Evolutionary conservation across 176 grass and related monocot genomes (phyloP).

Genomic region (Cenchrus americanus): DNA sequence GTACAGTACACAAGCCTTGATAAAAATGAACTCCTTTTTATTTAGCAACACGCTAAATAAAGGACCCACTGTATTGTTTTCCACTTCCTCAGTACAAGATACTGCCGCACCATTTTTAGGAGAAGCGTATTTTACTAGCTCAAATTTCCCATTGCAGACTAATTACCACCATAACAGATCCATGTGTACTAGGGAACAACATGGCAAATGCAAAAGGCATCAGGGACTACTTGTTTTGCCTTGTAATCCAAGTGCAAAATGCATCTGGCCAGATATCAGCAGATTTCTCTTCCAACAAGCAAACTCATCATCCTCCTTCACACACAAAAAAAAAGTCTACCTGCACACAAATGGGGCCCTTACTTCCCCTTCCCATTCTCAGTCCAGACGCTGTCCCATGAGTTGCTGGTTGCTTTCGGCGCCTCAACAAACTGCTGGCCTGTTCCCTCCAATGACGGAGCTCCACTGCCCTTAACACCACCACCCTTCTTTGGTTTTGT

Average conservation of each 20-base stretch:
- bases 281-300: conserved; percentile 26
- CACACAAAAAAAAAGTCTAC: neutral
- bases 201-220: conserved; percentile 13
- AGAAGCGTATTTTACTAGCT: neutral
- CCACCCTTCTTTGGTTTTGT: conserved; percentile 55
- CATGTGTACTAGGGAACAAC: conserved; percentile 30
- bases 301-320: conserved; percentile 3
- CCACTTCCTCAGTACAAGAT: conserved; percentile 13
- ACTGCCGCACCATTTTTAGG: neutral
- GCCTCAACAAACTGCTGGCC: conserved; percentile 42
- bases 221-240: conserved; percentile 37
- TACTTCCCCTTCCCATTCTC: conserved; percentile 51
- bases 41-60: neutral
- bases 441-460: conserved; percentile 23
- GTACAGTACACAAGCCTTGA: neutral
- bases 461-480: conserved; percentile 21
- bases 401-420: conserved; percentile 54
- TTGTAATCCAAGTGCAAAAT: conserved; percentile 21
- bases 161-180: conserved; percentile 1
- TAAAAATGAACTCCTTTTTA: neutral
- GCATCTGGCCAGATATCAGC: conserved; percentile 7
- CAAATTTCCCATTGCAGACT: conserved; percentile 25
- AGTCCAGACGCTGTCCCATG: conserved; percentile 74
- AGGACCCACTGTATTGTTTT: neutral
- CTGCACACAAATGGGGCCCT: neutral